phyloP scores from a whole-genome alignment of 2,329 filamentous ascomycete species.

The Diaporthe aspalathi region DNA sequence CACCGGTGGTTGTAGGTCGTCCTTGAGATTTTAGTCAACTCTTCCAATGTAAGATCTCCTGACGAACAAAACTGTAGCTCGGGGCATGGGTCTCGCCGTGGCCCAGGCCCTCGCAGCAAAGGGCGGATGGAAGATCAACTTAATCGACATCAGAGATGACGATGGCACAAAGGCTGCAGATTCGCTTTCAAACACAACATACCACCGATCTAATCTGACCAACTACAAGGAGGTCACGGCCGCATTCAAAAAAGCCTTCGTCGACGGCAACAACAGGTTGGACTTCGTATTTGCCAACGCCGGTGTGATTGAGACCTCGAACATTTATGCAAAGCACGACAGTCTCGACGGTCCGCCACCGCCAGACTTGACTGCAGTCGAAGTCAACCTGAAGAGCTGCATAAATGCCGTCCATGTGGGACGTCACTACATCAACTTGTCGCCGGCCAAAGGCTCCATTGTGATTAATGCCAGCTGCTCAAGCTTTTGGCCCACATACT shows the following conservation, averaged over 20 bases:
- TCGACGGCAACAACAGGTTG: slow-evolving; percentile 44
- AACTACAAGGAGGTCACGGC: slow-evolving; percentile 45
- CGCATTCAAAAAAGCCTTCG: slow-evolving; percentile 53
- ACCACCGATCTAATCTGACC: slow-evolving; percentile 53
- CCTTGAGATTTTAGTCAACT: not conserved
- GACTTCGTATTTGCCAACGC: slow-evolving; percentile 64
- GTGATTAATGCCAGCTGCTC: slow-evolving; percentile 37
- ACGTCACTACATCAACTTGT: slow-evolving; percentile 35
- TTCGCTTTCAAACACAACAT: slow-evolving; percentile 47
- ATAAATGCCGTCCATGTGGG: slow-evolving; percentile 37
- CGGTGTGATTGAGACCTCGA: slow-evolving; percentile 55
- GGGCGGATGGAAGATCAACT: slow-evolving; percentile 52
- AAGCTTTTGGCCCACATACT: slow-evolving; percentile 37
- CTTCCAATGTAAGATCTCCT: not conserved
- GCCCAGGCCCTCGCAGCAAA: slow-evolving; percentile 51
- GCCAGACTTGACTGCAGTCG: slow-evolving; percentile 29
- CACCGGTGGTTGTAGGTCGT: slow-evolving; percentile 29
- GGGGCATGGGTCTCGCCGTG: slow-evolving; percentile 56
- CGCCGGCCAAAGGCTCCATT: slow-evolving; percentile 32
- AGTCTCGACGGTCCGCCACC: slow-evolving; percentile 18
- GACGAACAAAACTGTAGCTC: slow-evolving; percentile 45
- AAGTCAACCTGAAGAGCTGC: slow-evolving; percentile 37
- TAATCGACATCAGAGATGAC: slow-evolving; percentile 53
- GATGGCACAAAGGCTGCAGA: slow-evolving; percentile 47
- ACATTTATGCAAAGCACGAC: slow-evolving; percentile 48